These are phyloP conservation scores for Trichosporon sp. DNA, from an alignment of 1,284 basidiomycete species.

Conservation along the genomic window DNA sequence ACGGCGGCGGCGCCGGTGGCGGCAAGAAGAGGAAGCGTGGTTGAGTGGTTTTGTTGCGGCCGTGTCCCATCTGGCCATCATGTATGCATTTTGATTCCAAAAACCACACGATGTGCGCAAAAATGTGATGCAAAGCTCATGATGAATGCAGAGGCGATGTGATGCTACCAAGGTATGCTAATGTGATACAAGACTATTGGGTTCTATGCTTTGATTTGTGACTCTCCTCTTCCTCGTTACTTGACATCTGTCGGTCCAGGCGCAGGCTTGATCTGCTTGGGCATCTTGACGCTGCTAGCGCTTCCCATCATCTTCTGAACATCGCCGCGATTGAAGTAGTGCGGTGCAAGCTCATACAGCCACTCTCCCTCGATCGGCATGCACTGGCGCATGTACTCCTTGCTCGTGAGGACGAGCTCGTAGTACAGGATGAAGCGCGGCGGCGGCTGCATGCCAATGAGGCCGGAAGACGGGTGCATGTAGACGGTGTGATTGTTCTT, in stretches of 20 bases:
- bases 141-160: not conserved
- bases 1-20: slow-evolving; percentile 25
- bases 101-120: not conserved
- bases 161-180: not conserved
- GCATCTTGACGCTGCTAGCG: slow-evolving; percentile 75
- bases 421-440: slow-evolving; percentile 88
- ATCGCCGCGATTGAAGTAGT: slow-evolving; percentile 86
- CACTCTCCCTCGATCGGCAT: slow-evolving; percentile 96
- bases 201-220: not conserved
- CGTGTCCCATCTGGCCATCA: not conserved
- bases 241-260: not conserved
- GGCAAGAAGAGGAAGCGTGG: slow-evolving; percentile 13
- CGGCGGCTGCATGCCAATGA: slow-evolving; percentile 93
- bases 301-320: slow-evolving; percentile 73
- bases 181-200: not conserved
- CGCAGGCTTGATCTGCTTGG: slow-evolving; percentile 52
- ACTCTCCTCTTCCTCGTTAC: not conserved
- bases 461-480: slow-evolving; percentile 88
- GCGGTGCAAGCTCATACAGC: slow-evolving; percentile 89
- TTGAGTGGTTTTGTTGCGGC: not conserved
- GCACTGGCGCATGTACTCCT: slow-evolving; percentile 67
- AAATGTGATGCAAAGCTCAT: not conserved
- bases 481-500: slow-evolving; percentile 95
- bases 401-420: slow-evolving; percentile 60
- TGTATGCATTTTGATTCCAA: not conserved